Percentiles rank a stretch among this genome's conserved stretches.
Conservation (phyloP, 148 eudicot species). For the Rhododendron vialii region DNA sequence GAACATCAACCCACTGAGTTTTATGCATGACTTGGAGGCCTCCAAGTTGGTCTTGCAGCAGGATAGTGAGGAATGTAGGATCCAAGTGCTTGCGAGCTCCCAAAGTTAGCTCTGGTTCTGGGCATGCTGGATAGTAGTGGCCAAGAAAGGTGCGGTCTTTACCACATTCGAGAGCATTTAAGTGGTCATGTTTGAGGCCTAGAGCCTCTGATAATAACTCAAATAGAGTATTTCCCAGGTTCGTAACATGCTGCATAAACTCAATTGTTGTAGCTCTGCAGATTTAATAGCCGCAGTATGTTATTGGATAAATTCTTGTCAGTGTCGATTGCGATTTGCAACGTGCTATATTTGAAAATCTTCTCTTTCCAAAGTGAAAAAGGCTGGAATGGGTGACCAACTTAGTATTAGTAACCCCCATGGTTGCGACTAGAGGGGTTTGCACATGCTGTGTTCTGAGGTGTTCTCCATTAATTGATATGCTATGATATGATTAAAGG, state of each 20-base stretch:
- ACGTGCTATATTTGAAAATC: too few species aligned
- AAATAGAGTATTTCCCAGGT: conserved; percentile 17
- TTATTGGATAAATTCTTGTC: background rate
- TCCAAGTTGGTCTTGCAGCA: conserved; percentile 3
- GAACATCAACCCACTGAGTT: conserved; percentile 27
- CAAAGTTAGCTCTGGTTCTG: conserved; percentile 26
- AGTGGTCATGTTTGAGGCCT: conserved; percentile 19
- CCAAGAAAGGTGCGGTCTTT: conserved; percentile 13
- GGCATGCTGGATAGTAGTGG: conserved; percentile 43
- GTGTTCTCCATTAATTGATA: too few species aligned
- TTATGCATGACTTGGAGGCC: conserved; percentile 25
- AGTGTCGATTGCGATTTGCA: background rate
- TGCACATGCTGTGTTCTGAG: too few species aligned
- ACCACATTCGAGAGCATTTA: conserved; percentile 21
- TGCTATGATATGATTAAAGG: background rate
- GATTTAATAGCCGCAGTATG: background rate
- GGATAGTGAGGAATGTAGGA: too few species aligned
- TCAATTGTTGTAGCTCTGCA: conserved; percentile 19
- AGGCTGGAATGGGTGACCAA: too few species aligned
- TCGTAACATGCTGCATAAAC: conserved; percentile 21
- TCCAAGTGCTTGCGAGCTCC: conserved; percentile 7
- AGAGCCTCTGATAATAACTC: conserved; percentile 36
- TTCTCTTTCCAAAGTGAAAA: too few species aligned
- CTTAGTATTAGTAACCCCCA: too few species aligned
- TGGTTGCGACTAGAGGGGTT: too few species aligned